phyloP scores from a whole-genome alignment of 2,329 filamentous ascomycete genomes.

The Colletotrichum liaoningense region DNA sequence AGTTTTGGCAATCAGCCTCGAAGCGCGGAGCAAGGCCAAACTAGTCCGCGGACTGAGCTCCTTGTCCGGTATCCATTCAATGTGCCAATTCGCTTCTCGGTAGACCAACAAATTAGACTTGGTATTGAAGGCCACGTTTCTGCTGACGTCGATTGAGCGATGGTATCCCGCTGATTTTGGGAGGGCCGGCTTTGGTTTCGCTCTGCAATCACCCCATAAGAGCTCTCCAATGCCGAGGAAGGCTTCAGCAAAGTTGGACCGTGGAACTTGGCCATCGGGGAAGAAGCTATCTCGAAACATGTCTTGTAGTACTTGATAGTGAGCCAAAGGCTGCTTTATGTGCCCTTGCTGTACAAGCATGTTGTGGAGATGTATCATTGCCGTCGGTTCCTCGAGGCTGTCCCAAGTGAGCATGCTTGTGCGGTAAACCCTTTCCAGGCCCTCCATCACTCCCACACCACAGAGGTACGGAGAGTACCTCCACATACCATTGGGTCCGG shows the following conservation, averaged over 20 bases:
- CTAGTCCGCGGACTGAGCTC: conserved; percentile 42
- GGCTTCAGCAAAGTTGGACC: neutral
- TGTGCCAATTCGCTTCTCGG: conserved; percentile 47
- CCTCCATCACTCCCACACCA: conserved; percentile 57
- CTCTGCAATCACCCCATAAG: neutral
- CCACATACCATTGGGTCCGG: conserved; percentile 57
- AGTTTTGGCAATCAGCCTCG: conserved; percentile 40
- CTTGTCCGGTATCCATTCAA: conserved; percentile 48
- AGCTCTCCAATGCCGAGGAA: conserved; percentile 9
- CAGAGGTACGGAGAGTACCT: conserved; percentile 61
- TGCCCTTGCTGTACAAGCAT: conserved; percentile 56
- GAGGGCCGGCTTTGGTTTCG: neutral
- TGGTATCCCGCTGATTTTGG: neutral
- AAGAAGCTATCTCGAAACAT: neutral
- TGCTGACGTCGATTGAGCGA: neutral
- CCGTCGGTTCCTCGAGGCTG: conserved; percentile 49
- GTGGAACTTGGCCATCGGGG: neutral
- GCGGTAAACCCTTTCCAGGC: conserved; percentile 52
- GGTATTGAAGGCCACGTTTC: conserved; percentile 46
- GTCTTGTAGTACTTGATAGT: conserved; percentile 40
- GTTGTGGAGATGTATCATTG: conserved; percentile 59
- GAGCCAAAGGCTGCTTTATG: conserved; percentile 48
- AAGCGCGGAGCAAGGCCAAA: conserved; percentile 43
- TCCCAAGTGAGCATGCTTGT: conserved; percentile 52
- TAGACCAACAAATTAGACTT: conserved; percentile 47